Percentiles rank a stretch among this genome's conserved stretches.
These are phyloP conservation scores for Graphilbum sp. DNA, from an alignment of 2,329 filamentous ascomycete species.

Conservation along the genomic window DNA sequence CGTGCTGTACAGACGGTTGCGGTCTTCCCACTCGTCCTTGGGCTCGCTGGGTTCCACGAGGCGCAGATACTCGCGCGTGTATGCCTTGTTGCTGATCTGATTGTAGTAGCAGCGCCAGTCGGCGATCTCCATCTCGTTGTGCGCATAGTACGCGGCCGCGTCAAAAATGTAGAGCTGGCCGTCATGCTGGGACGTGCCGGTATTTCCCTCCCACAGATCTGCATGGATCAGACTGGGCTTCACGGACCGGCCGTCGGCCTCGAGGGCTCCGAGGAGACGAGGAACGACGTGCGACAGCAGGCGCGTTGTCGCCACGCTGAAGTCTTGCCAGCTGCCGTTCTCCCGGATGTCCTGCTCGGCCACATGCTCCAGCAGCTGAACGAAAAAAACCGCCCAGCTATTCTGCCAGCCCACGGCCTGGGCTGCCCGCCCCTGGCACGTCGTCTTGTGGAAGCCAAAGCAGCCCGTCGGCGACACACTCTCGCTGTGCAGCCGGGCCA, in stretches of 20 bases:
- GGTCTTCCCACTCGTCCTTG: not conserved
- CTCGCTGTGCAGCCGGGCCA: too few species aligned
- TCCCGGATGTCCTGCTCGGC: constrained; percentile 14
- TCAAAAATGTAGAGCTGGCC: constrained; percentile 21
- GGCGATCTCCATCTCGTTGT: constrained; percentile 19
- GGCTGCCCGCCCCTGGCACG: constrained; percentile 15
- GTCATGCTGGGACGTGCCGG: constrained; percentile 15
- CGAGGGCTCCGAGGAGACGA: constrained; percentile 24
- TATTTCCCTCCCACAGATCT: constrained; percentile 25
- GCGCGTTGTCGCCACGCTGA: not conserved
- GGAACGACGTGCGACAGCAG: constrained; percentile 25
- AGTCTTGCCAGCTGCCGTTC: constrained; percentile 12
- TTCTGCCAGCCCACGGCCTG: constrained; percentile 17
- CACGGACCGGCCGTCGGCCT: constrained; percentile 21
- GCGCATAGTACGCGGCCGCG: constrained; percentile 22
- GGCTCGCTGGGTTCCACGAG: not conserved
- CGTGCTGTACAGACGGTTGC: not conserved
- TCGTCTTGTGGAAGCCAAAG: constrained; percentile 20
- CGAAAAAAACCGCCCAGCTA: constrained; percentile 23
- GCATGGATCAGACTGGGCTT: constrained; percentile 28
- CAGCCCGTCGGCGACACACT: constrained; percentile 13
- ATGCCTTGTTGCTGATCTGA: not conserved
- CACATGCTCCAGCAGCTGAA: constrained; percentile 15
- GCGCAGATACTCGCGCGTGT: not conserved
- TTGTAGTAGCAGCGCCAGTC: not conserved